Evolutionary conservation across 2,329 filamentous ascomycete species (phyloP), one percentile per base, ranked within the genome.

Genomic region (Aspergillus tubingensis): DNA sequence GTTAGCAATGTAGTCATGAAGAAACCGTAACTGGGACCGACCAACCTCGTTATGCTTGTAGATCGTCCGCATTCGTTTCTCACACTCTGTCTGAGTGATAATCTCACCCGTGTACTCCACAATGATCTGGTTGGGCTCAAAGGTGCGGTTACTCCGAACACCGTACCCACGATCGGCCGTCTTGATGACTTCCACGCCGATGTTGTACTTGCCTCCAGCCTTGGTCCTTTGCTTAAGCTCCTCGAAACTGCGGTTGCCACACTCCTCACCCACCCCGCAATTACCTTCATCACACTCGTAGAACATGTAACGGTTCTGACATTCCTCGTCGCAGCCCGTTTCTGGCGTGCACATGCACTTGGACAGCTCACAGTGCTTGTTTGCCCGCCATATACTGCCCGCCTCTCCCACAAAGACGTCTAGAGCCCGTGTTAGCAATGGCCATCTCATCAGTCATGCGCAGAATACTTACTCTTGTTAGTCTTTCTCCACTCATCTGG

Each of bases 101-200:
- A 99, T 97, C 77, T 99, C 95, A 43, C 95, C 95, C 0, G 93
- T 94, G 73, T 99, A 99, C 73, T 99, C 95, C 79, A 98, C 94
- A 72, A 99, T 98, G 74, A 99, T 96, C 79, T 98, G 92, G 70
- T 94, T 88, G 1, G 93, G 86, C 59, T 88, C 83, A 74, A 98
- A 99, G 62, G 88, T 89, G 50, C 95, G 88, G 77, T 94, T 96
- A 73, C 91, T 91, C 62, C 95, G 89, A 53, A 99, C 92, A 55
- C 95, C 95, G 74, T 94, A 93, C 27, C 95, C 95, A 60, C 93
- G 88, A 77, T 96, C 91, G 19, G 82, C 79, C 1, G 95, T 98
- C 80, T 96, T 93, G 77, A 96, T 87, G 43, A 98, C 93, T 75
- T 99, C 95, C 8, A 99, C 93, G 50, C 95, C 95, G 61, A 96